Conservation (phyloP, 176 grass and related monocot species). For the Oryza officinalis region DNA sequence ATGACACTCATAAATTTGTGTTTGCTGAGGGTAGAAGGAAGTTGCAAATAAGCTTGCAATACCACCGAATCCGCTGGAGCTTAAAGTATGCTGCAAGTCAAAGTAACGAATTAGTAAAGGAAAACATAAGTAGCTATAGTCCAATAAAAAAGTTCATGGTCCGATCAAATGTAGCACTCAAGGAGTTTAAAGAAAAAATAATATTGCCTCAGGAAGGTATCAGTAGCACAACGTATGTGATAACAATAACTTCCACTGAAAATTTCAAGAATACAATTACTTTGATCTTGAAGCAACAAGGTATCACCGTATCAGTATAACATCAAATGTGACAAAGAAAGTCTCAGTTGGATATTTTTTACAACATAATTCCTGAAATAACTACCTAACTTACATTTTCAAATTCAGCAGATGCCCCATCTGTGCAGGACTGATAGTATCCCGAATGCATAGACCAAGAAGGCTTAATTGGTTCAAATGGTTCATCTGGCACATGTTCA, state of each 20-base stretch:
- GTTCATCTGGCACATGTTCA: conserved; percentile 25
- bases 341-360: not conserved
- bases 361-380: not conserved
- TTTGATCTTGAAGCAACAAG: not conserved
- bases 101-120: conserved; percentile 6
- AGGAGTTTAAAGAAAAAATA: conserved; percentile 7
- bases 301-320: not conserved
- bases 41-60: conserved; percentile 44
- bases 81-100: conserved; percentile 46
- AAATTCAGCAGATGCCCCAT: conserved; percentile 41
- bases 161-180: not conserved
- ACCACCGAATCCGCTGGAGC: conserved; percentile 39
- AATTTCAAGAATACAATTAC: not conserved
- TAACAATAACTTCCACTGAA: not conserved
- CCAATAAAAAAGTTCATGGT: not conserved
- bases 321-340: not conserved
- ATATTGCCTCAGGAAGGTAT: not conserved
- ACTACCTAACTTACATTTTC: conserved; percentile 54
- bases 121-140: not conserved
- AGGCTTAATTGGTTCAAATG: conserved; percentile 54
- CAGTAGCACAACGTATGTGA: conserved; percentile 15
- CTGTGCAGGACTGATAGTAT: conserved; percentile 45
- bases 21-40: conserved; percentile 45
- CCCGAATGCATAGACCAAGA: conserved; percentile 63
- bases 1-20: conserved; percentile 35